These are phyloP conservation scores for Thelephora terrestris DNA, from an alignment of 1,284 basidiomycete genomes.

Conservation along the genomic window DNA sequence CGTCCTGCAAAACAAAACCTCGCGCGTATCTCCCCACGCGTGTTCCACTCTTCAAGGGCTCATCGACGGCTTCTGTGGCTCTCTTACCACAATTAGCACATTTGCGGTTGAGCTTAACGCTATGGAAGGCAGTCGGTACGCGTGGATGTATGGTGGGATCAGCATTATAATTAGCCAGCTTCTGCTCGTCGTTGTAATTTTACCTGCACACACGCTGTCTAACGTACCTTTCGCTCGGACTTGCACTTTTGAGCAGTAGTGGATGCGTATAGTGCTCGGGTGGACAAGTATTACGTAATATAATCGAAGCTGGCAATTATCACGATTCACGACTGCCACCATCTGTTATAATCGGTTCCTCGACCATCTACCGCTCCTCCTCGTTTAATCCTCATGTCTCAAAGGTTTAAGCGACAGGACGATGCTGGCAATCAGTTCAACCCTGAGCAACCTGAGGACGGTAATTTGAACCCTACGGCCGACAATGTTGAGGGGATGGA, in stretches of 20 bases:
- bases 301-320: no score
- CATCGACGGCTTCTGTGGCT: constrained; percentile 90
- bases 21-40: constrained; percentile 35
- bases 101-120: constrained; percentile 76
- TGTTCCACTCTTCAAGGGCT: constrained; percentile 77
- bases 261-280: no score
- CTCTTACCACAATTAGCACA: constrained; percentile 90
- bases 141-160: constrained; percentile 56
- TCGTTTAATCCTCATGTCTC: no score
- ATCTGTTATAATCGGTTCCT: no score
- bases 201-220: constrained; percentile 38
- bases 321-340: no score
- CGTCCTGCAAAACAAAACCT: constrained; percentile 51
- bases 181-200: constrained; percentile 68
- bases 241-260: no score
- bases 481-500: constrained; percentile 26
- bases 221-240: no score
- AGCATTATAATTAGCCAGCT: constrained; percentile 70
- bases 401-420: no score
- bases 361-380: no score
- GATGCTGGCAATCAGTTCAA: no score
- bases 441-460: constrained; percentile 13
- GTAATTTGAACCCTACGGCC: constrained; percentile 19
- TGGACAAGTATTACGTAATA: no score
- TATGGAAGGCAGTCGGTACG: constrained; percentile 39